Conservation (phyloP, 345 rosid species). For the Camelina laxa region DNA sequence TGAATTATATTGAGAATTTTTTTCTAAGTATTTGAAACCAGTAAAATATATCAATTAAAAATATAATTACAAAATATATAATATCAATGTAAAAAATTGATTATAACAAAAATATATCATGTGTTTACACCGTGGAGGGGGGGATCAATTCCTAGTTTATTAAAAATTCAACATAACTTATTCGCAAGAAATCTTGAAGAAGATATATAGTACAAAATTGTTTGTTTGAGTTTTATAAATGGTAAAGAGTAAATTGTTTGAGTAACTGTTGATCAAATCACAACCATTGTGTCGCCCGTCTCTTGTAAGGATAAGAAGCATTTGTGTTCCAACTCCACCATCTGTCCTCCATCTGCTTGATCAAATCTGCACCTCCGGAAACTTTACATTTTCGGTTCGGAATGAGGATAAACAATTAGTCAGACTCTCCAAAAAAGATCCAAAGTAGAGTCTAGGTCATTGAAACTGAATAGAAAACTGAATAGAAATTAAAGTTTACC, state of each 20-base stretch:
- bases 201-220: neutral
- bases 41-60: too few relatives aligned
- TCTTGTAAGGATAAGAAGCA: conserved; percentile 47
- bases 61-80: too few relatives aligned
- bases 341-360: conserved; percentile 76
- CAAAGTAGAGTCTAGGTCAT: conserved; percentile 12
- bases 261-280: neutral
- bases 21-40: neutral
- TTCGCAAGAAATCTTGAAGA: neutral
- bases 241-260: neutral
- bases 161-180: too few relatives aligned
- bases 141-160: too few relatives aligned
- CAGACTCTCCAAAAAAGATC: neutral
- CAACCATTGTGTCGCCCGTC: neutral
- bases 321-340: conserved; percentile 78
- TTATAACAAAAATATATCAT: too few relatives aligned
- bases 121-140: too few relatives aligned
- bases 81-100: too few relatives aligned
- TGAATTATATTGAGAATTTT: too few relatives aligned
- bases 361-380: conserved; percentile 81
- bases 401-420: neutral
- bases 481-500: conserved; percentile 46
- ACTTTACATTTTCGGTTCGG: conserved; percentile 51
- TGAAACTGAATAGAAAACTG: neutral
- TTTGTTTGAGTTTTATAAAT: neutral